Evolutionary conservation across 1,139 yeast genomes (phyloP).

Genomic region (Eremothecium cymbalariae): DNA sequence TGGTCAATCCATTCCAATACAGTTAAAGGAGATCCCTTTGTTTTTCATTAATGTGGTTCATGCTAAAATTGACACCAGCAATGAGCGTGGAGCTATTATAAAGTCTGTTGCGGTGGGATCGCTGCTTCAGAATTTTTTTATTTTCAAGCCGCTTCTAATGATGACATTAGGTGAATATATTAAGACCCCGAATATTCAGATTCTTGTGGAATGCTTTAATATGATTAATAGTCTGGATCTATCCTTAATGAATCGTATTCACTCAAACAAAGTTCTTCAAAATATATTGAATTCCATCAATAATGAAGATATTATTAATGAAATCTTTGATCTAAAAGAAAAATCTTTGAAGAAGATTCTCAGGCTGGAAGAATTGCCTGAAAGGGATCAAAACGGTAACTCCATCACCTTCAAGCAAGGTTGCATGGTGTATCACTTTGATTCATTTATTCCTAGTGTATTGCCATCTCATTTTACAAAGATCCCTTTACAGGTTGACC

Average conservation of each 20-base stretch:
- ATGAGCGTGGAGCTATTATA: slow-evolving; percentile 26
- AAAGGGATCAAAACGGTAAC: slow-evolving; percentile 19
- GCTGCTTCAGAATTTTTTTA: slow-evolving; percentile 42
- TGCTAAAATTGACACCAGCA: slow-evolving; percentile 19
- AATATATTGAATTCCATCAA: slow-evolving; percentile 17
- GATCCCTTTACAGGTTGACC: slow-evolving; percentile 19
- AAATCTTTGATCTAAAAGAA: slow-evolving; percentile 13
- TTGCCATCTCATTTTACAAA: slow-evolving; percentile 14
- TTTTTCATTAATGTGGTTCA: slow-evolving; percentile 25
- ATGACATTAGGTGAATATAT: slow-evolving; percentile 45
- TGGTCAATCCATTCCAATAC: slow-evolving; percentile 1
- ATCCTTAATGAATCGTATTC: slow-evolving; percentile 14
- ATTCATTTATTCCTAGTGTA: slow-evolving; percentile 12
- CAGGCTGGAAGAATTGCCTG: slow-evolving; percentile 12
- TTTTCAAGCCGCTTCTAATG: slow-evolving; percentile 30
- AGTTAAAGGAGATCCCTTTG: slow-evolving; percentile 11
- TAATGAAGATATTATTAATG: slow-evolving; percentile 13
- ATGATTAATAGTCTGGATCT: slow-evolving; percentile 26
- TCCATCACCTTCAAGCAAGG: slow-evolving; percentile 15
- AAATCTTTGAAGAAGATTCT: slow-evolving; percentile 13
- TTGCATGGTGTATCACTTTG: slow-evolving; percentile 16
- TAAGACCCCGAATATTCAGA: slow-evolving; percentile 21
- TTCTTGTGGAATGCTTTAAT: slow-evolving; percentile 19
- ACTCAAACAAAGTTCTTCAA: slow-evolving; percentile 17
- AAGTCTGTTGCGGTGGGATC: slow-evolving; percentile 38